Evolutionary conservation across 805 yeast species (phyloP).

Genomic region (Tetrapisispora fleetii): DNA sequence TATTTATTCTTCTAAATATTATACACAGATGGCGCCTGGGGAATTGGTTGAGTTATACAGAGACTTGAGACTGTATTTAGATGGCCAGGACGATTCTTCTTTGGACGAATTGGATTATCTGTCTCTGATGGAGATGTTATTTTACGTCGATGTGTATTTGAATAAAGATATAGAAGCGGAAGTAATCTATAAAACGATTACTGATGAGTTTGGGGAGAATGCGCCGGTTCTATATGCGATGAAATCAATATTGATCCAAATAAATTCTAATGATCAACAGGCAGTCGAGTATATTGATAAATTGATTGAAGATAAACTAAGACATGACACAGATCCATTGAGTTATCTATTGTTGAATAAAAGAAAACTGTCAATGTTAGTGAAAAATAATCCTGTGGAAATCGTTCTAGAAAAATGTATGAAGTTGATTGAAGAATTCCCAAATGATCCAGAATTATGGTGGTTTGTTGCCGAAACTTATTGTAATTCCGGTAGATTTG

Average conservation of each 20-base stretch:
- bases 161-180: constrained; percentile 66
- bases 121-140: constrained; percentile 59
- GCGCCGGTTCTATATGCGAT: constrained; percentile 25
- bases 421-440: constrained; percentile 31
- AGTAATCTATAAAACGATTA: constrained; percentile 47
- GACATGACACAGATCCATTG: constrained; percentile 33
- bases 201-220: constrained; percentile 56
- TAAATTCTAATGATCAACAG: constrained; percentile 17
- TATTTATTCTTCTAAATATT: constrained; percentile 42
- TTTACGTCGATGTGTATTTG: constrained; percentile 52
- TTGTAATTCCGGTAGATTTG: constrained; percentile 46
- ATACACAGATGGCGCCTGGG: constrained; percentile 38
- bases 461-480: constrained; percentile 66
- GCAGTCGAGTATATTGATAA: constrained; percentile 39
- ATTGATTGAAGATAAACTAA: constrained; percentile 42
- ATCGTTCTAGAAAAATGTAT: constrained; percentile 11
- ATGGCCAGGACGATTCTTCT: constrained; percentile 12
- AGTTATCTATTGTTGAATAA: constrained; percentile 24
- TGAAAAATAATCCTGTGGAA: constrained; percentile 9
- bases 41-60: constrained; percentile 30
- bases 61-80: constrained; percentile 29
- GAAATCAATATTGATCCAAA: constrained; percentile 22
- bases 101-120: constrained; percentile 35
- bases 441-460: constrained; percentile 73
- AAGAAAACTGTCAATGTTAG: constrained; percentile 19